Evolutionary conservation across 2,329 filamentous ascomycete genomes (phyloP).

Genomic region (Diaporthe australafricana): DNA sequence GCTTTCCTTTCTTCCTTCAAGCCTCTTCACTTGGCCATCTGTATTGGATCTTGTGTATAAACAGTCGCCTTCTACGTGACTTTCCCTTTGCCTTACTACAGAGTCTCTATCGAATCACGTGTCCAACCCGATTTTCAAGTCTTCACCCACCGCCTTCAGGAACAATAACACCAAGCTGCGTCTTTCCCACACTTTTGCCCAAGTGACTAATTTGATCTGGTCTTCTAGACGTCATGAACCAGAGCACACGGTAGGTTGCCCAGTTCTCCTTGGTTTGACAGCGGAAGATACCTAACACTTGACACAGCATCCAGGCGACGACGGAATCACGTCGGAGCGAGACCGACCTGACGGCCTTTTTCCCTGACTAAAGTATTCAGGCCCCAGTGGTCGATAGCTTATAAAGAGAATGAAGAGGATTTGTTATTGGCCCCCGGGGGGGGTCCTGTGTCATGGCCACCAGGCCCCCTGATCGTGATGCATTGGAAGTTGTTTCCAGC

Average conservation of each 20-base stretch:
- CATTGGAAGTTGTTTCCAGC: too few relatives aligned
- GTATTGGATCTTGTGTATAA: not conserved
- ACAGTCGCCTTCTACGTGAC: not conserved
- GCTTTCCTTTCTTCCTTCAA: not conserved
- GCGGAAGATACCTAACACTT: not conserved
- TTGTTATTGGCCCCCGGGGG: too few relatives aligned
- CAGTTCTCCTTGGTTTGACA: not conserved
- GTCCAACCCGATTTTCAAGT: not conserved
- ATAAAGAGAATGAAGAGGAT: too few relatives aligned
- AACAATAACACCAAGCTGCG: rapidly evolving
- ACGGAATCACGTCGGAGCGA: not conserved
- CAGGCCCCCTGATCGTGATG: too few relatives aligned
- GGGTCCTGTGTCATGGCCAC: too few relatives aligned
- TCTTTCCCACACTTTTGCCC: not conserved
- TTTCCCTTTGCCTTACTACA: not conserved
- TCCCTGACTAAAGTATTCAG: too few relatives aligned
- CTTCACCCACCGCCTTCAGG: not conserved
- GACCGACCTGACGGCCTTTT: constrained; percentile 34
- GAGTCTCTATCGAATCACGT: not conserved
- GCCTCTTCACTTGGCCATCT: not conserved
- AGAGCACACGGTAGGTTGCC: not conserved
- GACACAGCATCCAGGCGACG: not conserved
- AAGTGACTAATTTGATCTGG: not conserved
- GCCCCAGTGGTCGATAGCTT: too few relatives aligned
- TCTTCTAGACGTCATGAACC: not conserved